A percentile compares a stretch with the other conserved stretches of the same genome.
phyloP scores from a whole-genome alignment of 805 yeast genomes.

The Candida silvatica region DNA sequence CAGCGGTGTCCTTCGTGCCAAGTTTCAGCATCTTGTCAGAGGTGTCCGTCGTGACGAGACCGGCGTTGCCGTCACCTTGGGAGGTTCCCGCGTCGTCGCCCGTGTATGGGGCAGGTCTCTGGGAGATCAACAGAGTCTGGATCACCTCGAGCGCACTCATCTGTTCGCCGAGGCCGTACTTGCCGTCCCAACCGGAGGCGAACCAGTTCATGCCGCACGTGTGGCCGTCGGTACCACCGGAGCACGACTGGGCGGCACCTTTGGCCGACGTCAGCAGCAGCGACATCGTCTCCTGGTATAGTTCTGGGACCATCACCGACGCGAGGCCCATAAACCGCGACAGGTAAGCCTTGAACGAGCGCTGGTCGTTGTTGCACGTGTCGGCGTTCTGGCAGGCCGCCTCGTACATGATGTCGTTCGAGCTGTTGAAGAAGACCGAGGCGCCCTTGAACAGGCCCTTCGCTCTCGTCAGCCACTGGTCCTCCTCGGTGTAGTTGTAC shows the following conservation, averaged over 20 bases:
- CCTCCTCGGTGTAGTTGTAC: conserved; percentile 62
- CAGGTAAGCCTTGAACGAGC: conserved; percentile 85
- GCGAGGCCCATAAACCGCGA: conserved; percentile 69
- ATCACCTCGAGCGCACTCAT: conserved; percentile 65
- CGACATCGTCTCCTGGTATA: conserved; percentile 27
- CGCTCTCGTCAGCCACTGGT: conserved; percentile 59
- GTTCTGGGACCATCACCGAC: conserved; percentile 58
- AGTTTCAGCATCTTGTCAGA: conserved; percentile 32
- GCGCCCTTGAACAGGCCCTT: conserved; percentile 46
- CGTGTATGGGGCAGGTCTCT: conserved; percentile 46
- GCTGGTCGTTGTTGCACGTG: conserved; percentile 77
- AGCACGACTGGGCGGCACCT: conserved; percentile 64
- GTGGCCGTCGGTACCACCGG: conserved; percentile 66
- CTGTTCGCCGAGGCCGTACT: conserved; percentile 73
- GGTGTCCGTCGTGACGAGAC: conserved; percentile 35
- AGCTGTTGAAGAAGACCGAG: conserved; percentile 39
- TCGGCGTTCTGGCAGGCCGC: conserved; percentile 66
- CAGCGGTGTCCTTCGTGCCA: conserved; percentile 45
- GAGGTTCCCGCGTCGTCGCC: conserved; percentile 21
- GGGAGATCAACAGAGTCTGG: conserved; percentile 34
- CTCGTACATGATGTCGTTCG: conserved; percentile 57
- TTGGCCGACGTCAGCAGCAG: conserved; percentile 42
- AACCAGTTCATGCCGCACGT: conserved; percentile 74
- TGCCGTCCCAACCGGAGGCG: conserved; percentile 49
- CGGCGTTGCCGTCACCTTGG: conserved; percentile 59